Evolutionary conservation across 108 stramenopile genomes (phyloP).

Genomic region (Pseudonitzschia delicatissima): DNA sequence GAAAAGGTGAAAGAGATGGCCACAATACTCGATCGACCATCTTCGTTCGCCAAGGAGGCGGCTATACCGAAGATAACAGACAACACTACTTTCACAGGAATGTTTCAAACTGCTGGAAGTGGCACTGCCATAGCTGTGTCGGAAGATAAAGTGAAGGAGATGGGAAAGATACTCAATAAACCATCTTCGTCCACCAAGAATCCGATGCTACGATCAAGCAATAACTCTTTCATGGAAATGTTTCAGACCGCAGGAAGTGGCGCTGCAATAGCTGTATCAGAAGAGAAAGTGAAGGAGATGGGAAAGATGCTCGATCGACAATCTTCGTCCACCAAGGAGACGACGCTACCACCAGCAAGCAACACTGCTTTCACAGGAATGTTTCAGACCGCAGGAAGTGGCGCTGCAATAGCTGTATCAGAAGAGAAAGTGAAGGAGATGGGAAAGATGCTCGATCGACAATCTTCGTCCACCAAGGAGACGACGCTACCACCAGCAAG

Average conservation of each 20-base stretch:
- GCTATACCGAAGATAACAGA: not conserved
- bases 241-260: conserved; percentile 49
- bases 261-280: conserved; percentile 27
- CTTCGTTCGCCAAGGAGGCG: not conserved
- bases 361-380: not conserved
- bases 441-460: conserved; percentile 12
- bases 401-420: not conserved
- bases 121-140: conserved; percentile 24
- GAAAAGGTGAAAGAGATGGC: conserved; percentile 23
- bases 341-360: not conserved
- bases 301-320: conserved; percentile 22
- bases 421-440: conserved; percentile 1
- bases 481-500: not conserved
- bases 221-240: not conserved
- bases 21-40: conserved; percentile 2
- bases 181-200: conserved; percentile 3
- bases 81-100: not conserved
- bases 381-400: conserved; percentile 1
- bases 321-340: not conserved
- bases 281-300: conserved; percentile 30
- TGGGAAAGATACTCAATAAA: conserved; percentile 12
- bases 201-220: too few relatives aligned
- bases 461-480: too few relatives aligned
- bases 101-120: conserved; percentile 28
- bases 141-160: conserved; percentile 25